A percentile compares a stretch with the other conserved stretches of the same genome.
Conservation (phyloP, 805 yeast genomes). For the Starmerella floricola region DNA sequence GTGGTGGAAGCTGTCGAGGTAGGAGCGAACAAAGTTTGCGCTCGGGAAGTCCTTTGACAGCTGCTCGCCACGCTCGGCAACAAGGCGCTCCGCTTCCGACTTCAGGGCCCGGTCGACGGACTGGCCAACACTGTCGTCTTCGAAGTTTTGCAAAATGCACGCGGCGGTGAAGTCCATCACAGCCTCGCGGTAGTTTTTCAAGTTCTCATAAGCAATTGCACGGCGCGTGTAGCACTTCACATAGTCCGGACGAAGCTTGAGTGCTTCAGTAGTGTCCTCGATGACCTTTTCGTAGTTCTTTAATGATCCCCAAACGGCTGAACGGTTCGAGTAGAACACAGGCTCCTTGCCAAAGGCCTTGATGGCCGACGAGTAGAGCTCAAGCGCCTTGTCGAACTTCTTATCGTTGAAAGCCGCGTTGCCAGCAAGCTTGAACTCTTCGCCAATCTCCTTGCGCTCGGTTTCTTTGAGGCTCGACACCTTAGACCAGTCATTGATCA, state of each 20-base stretch:
- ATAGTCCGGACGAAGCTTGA: conserved; percentile 78
- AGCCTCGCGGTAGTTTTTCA: conserved; percentile 70
- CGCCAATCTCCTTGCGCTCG: conserved; percentile 42
- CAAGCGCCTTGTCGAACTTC: conserved; percentile 63
- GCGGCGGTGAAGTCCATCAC: conserved; percentile 84
- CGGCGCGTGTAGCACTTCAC: conserved; percentile 86
- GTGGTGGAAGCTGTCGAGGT: conserved; percentile 70
- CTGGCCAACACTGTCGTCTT: conserved; percentile 62
- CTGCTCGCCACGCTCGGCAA: conserved; percentile 42
- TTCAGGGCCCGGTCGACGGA: conserved; percentile 78
- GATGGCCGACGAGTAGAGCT: conserved; percentile 68
- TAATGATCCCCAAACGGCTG: conserved; percentile 85
- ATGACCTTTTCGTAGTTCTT: conserved; percentile 72
- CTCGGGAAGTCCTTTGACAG: conserved; percentile 20
- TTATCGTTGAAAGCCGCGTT: conserved; percentile 63
- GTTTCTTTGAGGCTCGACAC: conserved; percentile 20
- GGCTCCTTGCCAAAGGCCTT: conserved; percentile 60
- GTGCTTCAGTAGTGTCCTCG: conserved; percentile 76
- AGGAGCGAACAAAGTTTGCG: conserved; percentile 62
- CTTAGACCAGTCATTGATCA: conserved; percentile 24
- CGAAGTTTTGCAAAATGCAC: conserved; percentile 73
- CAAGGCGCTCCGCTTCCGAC: conserved; percentile 59
- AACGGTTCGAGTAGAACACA: conserved; percentile 84
- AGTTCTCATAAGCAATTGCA: conserved; percentile 78
- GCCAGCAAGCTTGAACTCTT: conserved; percentile 79